Conservation (phyloP, 2,329 filamentous ascomycete genomes). For the Metarhizium robertsii region DNA sequence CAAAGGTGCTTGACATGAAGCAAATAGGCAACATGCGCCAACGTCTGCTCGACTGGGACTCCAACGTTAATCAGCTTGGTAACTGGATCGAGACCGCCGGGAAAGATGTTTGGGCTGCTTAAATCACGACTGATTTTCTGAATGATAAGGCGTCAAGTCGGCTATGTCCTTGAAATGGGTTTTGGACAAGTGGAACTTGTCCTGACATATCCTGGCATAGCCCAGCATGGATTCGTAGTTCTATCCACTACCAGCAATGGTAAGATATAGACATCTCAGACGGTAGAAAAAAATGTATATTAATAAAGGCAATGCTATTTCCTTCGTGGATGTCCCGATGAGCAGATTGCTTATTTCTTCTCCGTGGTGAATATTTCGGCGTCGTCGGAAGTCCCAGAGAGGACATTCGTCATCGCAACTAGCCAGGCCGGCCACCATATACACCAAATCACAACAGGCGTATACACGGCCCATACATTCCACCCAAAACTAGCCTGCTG, state of each 20-base stretch:
- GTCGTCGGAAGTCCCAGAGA: conserved; percentile 25
- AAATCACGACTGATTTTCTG: conserved; percentile 15
- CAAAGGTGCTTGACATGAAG: conserved; percentile 90
- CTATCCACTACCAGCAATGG: too few species aligned
- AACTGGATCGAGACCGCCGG: conserved; percentile 95
- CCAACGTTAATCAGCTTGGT: conserved; percentile 88
- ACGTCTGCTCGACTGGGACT: conserved; percentile 87
- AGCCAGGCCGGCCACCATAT: conserved; percentile 95
- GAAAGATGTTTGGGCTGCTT: conserved; percentile 92
- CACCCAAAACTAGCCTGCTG: conserved; percentile 74
- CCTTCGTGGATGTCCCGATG: not conserved
- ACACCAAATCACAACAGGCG: conserved; percentile 82
- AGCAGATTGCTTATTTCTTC: not conserved
- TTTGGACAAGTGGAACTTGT: not conserved
- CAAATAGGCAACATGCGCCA: conserved; percentile 91
- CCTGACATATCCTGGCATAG: not conserved
- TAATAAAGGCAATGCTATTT: not conserved
- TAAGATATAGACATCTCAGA: too few species aligned
- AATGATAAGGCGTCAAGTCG: not conserved
- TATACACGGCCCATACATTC: conserved; percentile 85
- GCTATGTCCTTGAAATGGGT: not conserved
- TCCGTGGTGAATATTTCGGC: not conserved
- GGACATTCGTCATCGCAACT: conserved; percentile 47
- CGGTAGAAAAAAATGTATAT: not conserved
- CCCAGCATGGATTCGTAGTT: not conserved